Base-by-base conservation (phyloP, 352 stramenopile genomes). In the Phytophthora chlamydospora region DNA sequence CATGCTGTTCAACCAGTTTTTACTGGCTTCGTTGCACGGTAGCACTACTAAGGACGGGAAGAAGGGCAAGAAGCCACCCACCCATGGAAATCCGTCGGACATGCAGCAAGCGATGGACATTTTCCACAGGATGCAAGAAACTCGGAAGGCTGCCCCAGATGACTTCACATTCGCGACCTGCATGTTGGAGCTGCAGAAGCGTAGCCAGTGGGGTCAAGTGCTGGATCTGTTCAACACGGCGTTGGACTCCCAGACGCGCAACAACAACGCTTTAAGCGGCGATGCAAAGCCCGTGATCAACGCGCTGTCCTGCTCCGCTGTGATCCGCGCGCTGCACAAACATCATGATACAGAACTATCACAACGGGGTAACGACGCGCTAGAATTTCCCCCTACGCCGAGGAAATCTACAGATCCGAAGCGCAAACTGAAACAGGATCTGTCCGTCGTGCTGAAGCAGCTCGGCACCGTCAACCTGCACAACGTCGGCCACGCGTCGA, bases 81-180 rank as follows among this genome's bases (percentile, higher is more conserved):
- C 5, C 2, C 14, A 66, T 6, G 33, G 55, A 7, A 49, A 12
- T n/a, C 7, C 44, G 36, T 47, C 58, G 51, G 16, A 51, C 71
- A 50, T 72, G 52, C 48, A 63, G 14, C 54, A 65, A 16, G 68
- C 77, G 16, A 71, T 70, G 57, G 27, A 62, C 41, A 74, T 88
- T 46, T 71, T 90, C 8, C 61, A 83, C 7, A 59, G 62, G 8
- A 81, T 93, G 71, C 66, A 66, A 17, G 32, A 54, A 17, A 68
- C 76, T n/a, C 35, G 38, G 24, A 66, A 72, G 17, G 80, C 68
- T 3, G 17, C 58, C 12, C 79, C 79, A 2, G 80, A 93, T 38
- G 79, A 83, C 44, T 90, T 88, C 32, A 80, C 78, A 12, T 93
- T 83, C 53, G 80, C 75, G 13, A 87, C 71, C 2, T 90, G 65